Base-by-base conservation (phyloP, 345 rosid species). In the Lagerstroemia speciosa region DNA sequence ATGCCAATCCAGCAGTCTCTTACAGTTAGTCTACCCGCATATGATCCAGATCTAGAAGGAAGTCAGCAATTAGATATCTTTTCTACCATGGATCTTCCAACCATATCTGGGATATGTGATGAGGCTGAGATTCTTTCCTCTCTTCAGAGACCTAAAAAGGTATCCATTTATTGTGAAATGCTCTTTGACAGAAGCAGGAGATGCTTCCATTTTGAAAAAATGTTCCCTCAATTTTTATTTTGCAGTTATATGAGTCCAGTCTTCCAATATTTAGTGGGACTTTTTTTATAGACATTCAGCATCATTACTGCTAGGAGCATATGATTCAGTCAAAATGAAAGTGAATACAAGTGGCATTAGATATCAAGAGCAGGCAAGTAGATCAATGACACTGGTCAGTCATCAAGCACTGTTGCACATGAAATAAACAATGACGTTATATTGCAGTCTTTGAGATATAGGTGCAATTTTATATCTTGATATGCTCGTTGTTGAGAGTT, bases 41-140 rank as follows among this genome's bases (percentile, higher is more conserved):
- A 79, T 64, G 87, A 88, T 68, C 68, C 67, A 64, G 75, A 83
- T 79, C 78, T 74, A 43, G 67, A 74, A 33, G 88, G 84, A 67
- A 69, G 79, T 37, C 83, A 73, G 69, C 68, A 91, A 65, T 83
- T 89, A 68, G 82, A 85, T 81, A 83, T 91, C 64, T 91, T 93
- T 83, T 79, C 91, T 70, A 79, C 82, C 60, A 79, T 82, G 50
- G 95, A 93, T 75, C 89, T 91, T 76, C 99, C 97, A 69, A 89
- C 89, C 64, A 91, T 93, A 74, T 82, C 76, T 53, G 93, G 96
- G 71, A 93, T 93, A 69, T 83, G 91, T 72, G 97, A 93, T 65
- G 99, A 91, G 79, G 97, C 96, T 41, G 96, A 93, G 87, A 91
- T 93, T 80, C 99, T 93, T 78, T 91, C 96, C 38, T 93, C 97